A percentile compares a stretch with the other conserved stretches of the same genome.
phyloP scores from a whole-genome alignment of 164 flowering plant species.

The Buxus sempervirens region DNA sequence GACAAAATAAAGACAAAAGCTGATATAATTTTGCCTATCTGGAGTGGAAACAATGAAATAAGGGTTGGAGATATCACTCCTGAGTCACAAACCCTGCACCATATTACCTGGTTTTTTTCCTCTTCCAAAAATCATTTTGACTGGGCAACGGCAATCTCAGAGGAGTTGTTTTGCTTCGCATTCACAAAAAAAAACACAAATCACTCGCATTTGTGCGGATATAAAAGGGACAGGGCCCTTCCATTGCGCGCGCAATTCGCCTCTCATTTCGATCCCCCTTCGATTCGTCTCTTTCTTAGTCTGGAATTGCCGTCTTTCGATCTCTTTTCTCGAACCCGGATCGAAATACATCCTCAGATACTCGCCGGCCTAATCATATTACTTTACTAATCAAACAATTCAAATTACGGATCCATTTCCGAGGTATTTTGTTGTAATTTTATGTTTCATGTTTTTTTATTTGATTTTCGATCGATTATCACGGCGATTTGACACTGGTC shows the following conservation, averaged over 20 bases:
- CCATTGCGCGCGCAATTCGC: constrained; percentile 31
- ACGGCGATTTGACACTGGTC: neutral
- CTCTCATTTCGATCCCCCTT: constrained; percentile 17
- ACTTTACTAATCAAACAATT: neutral
- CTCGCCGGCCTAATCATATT: too few relatives aligned
- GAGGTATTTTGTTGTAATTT: neutral
- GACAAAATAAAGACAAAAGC: too few relatives aligned
- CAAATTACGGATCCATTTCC: constrained; percentile 11
- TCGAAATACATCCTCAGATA: neutral
- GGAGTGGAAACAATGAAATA: too few relatives aligned
- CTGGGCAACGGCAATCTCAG: too few relatives aligned
- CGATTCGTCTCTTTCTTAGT: constrained; percentile 6
- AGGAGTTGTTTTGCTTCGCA: too few relatives aligned
- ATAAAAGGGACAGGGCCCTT: constrained; percentile 11
- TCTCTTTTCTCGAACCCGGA: neutral
- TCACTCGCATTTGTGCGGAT: constrained; percentile 1
- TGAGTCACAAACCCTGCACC: too few relatives aligned
- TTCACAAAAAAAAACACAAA: too few relatives aligned
- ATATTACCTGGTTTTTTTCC: too few relatives aligned
- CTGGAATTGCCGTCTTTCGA: neutral
- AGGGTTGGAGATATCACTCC: too few relatives aligned
- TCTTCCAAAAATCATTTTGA: too few relatives aligned
- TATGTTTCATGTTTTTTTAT: neutral
- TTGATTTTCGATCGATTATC: neutral
- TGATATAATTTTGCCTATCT: too few relatives aligned